These are phyloP conservation scores for Backusella tuberculispora DNA, from an alignment of 192 early-diverging fungal species.

Conservation along the genomic window DNA sequence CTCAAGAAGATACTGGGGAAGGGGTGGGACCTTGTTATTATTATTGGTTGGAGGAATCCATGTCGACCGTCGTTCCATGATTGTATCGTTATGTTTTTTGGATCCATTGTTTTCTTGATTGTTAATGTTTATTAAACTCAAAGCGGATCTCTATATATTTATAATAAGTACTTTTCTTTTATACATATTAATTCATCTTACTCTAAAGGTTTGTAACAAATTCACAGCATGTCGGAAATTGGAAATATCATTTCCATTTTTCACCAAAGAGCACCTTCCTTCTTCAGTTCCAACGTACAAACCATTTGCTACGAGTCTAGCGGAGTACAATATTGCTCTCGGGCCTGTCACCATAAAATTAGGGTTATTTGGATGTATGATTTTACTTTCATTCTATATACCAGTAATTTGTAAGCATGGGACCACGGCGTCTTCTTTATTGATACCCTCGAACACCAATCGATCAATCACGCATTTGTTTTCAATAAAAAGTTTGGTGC, in stretches of 20 bases:
- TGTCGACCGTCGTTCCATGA: background rate
- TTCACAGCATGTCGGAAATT: too few relatives aligned
- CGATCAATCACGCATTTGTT: conserved; percentile 5
- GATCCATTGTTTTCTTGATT: background rate
- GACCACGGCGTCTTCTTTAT: background rate
- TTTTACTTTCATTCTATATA: background rate
- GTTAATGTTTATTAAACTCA: too few relatives aligned
- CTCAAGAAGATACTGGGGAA: background rate
- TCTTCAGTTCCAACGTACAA: background rate
- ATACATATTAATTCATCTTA: too few relatives aligned
- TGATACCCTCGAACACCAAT: background rate
- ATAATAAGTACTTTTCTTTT: too few relatives aligned
- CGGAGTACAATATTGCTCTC: background rate
- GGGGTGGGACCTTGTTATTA: conserved; percentile 18
- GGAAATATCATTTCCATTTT: too few relatives aligned
- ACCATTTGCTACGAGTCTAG: background rate
- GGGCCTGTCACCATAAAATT: background rate
- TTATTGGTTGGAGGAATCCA: conserved; percentile 21
- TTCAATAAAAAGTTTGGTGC: background rate
- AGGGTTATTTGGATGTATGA: background rate
- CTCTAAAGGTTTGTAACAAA: too few relatives aligned
- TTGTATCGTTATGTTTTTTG: background rate
- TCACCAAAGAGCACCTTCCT: background rate
- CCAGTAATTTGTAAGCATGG: background rate
- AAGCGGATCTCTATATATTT: too few relatives aligned